Percentiles rank a stretch among this genome's conserved stretches.
Evolutionary conservation across 2,329 filamentous ascomycete genomes (phyloP).

Genomic region (Exophiala xenobiotica): DNA sequence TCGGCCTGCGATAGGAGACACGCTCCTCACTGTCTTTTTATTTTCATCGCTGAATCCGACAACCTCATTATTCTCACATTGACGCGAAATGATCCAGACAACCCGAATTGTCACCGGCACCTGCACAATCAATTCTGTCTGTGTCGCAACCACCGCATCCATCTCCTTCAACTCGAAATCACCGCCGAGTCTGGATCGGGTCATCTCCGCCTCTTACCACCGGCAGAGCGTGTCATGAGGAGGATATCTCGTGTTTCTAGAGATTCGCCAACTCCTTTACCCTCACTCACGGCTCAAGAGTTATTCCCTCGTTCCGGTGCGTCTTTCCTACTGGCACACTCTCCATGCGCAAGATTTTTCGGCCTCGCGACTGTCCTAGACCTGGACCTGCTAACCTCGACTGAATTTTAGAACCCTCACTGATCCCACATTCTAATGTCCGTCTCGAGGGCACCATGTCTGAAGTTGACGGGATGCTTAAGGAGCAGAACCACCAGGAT

Average conservation of each 20-base stretch:
- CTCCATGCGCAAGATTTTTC: too few relatives aligned
- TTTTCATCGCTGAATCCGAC: not conserved
- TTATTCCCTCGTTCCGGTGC: conserved; percentile 4
- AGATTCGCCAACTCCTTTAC: conserved; percentile 17
- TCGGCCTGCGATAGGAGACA: conserved; percentile 16
- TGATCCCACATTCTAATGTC: conserved; percentile 12
- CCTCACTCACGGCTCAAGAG: conserved; percentile 3
- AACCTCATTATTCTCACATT: not conserved
- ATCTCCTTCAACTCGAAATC: not conserved
- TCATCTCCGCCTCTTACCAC: not conserved
- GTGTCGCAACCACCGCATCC: conserved; percentile 1
- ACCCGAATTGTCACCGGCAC: not conserved
- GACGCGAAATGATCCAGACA: not conserved
- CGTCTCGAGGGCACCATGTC: conserved; percentile 21
- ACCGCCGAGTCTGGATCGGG: not conserved
- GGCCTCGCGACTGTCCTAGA: too few relatives aligned
- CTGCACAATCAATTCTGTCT: conserved; percentile 2
- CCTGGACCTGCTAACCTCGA: not conserved
- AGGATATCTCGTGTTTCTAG: conserved; percentile 20
- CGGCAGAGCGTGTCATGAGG: conserved; percentile 24
- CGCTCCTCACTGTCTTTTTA: not conserved
- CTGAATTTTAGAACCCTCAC: conserved; percentile 2
- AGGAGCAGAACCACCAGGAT: conserved; percentile 26
- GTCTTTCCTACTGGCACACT: not conserved
- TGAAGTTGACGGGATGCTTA: conserved; percentile 27